Evolutionary conservation across 2,329 filamentous ascomycete species (phyloP), one percentile per base, ranked within the genome.

Genomic region (Metarhizium brunneum): DNA sequence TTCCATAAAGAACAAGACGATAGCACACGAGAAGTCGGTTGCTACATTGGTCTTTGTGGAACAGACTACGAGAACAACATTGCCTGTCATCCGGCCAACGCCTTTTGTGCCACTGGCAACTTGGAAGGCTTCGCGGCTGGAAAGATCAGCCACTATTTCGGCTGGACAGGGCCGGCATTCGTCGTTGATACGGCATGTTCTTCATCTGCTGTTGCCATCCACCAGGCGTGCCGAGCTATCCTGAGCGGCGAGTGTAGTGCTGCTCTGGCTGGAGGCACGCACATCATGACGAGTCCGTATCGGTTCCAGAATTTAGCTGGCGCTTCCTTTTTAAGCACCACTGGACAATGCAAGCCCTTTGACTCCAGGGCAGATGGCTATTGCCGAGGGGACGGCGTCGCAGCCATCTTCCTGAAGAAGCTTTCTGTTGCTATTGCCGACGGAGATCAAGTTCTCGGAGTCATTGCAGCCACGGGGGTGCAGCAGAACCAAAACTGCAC

Each of bases 401-500:
- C 85, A 1, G 85, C 85, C 0, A 79, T 94, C 52, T 78, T 92
- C 20, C 75, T 94, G 47, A 94, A 94, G 75, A 80, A 87, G 48
- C 81, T 91, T 4, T 84, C 88, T 54, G 87, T 91, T 68, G 89
- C 89, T 0, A 69, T 88, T 51, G 80, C 82, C 0, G 88, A 92
- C 63, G 86, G 88, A 58, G 89, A 92, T 82, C 85, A 66, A 79
- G 85, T 80, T 42, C 77, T 91, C 32, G 88, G 84, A 29, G 85
- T 89, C 59, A 86, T 95, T 55, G 76, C 87, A 1, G 88, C 84
- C 36, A 82, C 85, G 1, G 82, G 84, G 2, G 92, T 88, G 49
- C 94, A 94, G 69, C 89, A 94, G 69, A 91, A 87, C 1, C 86
- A 86, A 1, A 85, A 90, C 63, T 84, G 88, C 52, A 83, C 88